Evolutionary conservation across 208 protist species (phyloP).

Genomic region (Leishmania guyanensis): DNA sequence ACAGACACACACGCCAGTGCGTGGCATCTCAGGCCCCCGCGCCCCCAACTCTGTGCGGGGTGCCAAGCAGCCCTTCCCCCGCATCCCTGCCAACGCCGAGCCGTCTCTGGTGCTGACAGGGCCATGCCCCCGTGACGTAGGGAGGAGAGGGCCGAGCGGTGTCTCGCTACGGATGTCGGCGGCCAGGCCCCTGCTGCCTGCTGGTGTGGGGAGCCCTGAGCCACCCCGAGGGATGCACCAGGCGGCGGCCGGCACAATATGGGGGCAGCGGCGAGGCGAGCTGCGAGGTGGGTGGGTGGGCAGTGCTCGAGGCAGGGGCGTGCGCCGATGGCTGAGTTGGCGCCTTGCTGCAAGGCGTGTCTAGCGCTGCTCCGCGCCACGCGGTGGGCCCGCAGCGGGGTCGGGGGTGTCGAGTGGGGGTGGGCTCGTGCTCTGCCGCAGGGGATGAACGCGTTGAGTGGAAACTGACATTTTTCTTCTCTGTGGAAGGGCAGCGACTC

Average conservation of each 20-base stretch:
- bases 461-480: neutral
- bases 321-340: neutral
- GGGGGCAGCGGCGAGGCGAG: neutral
- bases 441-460: neutral
- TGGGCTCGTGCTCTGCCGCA: neutral
- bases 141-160: neutral
- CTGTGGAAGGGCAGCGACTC: neutral
- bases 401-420: neutral
- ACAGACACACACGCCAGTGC: neutral
- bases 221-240: too few relatives aligned
- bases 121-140: neutral
- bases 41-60: neutral
- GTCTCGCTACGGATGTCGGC: neutral
- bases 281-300: neutral
- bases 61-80: neutral
- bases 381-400: neutral
- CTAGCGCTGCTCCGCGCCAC: neutral
- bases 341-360: neutral
- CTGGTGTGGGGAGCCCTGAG: neutral
- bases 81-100: neutral
- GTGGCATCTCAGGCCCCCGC: neutral
- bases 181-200: neutral
- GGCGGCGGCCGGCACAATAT: too few relatives aligned
- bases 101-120: neutral
- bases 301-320: neutral